Conservation (phyloP, 768 basidiomycete species). For the Serendipita indica region DNA sequence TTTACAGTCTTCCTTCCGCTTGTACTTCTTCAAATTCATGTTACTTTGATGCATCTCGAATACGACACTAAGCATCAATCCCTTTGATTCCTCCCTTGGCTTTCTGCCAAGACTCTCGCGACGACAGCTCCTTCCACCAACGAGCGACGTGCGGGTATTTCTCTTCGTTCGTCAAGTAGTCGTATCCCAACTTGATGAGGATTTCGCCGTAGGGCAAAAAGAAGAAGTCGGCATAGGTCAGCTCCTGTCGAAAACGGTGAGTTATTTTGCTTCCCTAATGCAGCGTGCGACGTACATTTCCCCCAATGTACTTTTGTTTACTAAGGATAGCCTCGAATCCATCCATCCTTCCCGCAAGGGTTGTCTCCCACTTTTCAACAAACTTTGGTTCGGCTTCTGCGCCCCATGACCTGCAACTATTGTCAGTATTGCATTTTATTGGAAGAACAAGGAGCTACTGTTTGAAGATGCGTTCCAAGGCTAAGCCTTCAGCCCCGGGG, state of each 20-base stretch:
- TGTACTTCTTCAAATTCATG: too few relatives aligned
- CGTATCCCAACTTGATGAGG: background rate
- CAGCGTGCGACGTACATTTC: slow-evolving; percentile 20
- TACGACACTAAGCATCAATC: background rate
- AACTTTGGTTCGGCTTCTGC: slow-evolving; percentile 7
- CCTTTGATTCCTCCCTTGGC: slow-evolving; percentile 26
- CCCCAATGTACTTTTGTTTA: slow-evolving; percentile 39
- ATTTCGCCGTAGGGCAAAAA: slow-evolving; percentile 34
- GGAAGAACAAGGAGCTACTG: background rate
- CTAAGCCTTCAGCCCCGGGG: slow-evolving; percentile 28
- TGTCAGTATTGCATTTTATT: background rate
- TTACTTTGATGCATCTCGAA: background rate
- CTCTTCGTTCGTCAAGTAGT: slow-evolving; percentile 2
- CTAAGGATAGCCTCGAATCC: slow-evolving; percentile 42
- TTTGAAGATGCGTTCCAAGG: slow-evolving; percentile 25
- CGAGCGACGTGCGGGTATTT: slow-evolving; percentile 17
- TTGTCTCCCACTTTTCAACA: slow-evolving; percentile 13
- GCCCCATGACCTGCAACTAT: background rate
- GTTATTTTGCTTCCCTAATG: background rate
- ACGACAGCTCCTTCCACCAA: slow-evolving; percentile 39
- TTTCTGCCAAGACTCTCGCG: slow-evolving; percentile 34
- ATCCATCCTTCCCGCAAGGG: slow-evolving; percentile 30
- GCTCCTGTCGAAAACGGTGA: slow-evolving; percentile 17
- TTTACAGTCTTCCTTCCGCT: too few relatives aligned
- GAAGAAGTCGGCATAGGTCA: slow-evolving; percentile 45